Evolutionary conservation across 352 stramenopile genomes (phyloP), one percentile per base, ranked within the genome.

Genomic region (Globisporangium polare): DNA sequence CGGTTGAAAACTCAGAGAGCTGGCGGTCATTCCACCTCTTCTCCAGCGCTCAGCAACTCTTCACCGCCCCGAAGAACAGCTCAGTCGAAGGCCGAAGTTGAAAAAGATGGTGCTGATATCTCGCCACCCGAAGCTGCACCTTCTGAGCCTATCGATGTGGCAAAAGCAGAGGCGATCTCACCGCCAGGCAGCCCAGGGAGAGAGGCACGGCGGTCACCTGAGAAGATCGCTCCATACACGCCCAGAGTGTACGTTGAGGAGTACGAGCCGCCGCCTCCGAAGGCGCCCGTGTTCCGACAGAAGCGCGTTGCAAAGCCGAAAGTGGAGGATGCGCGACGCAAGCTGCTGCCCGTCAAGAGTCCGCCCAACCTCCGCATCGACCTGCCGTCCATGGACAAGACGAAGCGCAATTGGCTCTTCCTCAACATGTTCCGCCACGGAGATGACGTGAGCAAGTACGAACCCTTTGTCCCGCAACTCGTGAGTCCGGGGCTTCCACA

Each of bases 351-450:
- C 0, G 73, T 86, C 9, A 82, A 75, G 64, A 82, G 69, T 26
- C 78, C 81, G 2, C 62, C 68, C 13, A 78, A 83, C 18, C 54
- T 89, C 17, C 75, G 69, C 10, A 79, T 90, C 46, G 64, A 86
- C 8, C 52, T 86, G 2, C 66, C 63, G 6, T 77, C 71, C 24
- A 69, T 87, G 55, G 78, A 88, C 57, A 86, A 88, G 55, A 63
- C 73, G n/a, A 90, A 89, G 43, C 74, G 83, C 29, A 78, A 90
- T 51, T 92, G 83, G 83, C 65, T 92, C 20, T 74, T 91, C 18
- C 69, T 83, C 47, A 92, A 92, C 51, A 91, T 92, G 83, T 91
- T 92, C 65, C 79, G 81, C 2, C 76, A 89, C 43, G 79, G 79
- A 13, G 74, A 91, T 33, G 68, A 86, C 26, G 61, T 83, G 17